Conservation (phyloP, 176 grass and related monocot genomes). For the Avena sativa region DNA sequence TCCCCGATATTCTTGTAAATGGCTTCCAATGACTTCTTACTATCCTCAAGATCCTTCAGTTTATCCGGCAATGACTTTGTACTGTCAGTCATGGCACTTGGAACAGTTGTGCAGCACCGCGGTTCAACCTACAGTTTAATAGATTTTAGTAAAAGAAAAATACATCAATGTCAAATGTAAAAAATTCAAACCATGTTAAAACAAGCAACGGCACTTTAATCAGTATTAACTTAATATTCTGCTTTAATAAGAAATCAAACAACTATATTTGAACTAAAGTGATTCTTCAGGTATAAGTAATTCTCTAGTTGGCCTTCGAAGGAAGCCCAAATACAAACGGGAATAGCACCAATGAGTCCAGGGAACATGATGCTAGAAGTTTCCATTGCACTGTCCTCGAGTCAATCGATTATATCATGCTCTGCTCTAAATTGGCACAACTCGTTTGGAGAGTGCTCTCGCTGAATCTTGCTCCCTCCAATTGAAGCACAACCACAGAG, state of each 20-base stretch:
- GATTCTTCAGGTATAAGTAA: background rate
- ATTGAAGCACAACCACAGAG: constrained; percentile 1
- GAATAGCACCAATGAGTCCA: background rate
- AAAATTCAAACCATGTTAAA: background rate
- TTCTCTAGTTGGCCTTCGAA: background rate
- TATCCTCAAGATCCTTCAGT: background rate
- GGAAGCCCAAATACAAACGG: background rate
- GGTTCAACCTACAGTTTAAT: constrained; percentile 10
- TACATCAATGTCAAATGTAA: background rate
- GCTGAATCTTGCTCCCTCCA: constrained; percentile 13
- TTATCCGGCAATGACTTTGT: constrained; percentile 1
- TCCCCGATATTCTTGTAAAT: background rate
- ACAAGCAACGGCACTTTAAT: background rate
- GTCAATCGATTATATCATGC: background rate
- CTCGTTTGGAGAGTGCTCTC: constrained; percentile 3
- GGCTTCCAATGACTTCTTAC: background rate
- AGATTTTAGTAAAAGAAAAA: background rate
- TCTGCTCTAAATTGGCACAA: background rate
- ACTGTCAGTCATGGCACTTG: constrained; percentile 6
- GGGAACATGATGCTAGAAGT: background rate
- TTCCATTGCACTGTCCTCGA: background rate
- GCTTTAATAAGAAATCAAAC: background rate
- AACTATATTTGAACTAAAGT: background rate
- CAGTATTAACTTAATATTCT: background rate
- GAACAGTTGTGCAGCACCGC: background rate